These are phyloP conservation scores for Verticillium alfalfae DNA, from an alignment of 2,329 filamentous ascomycete genomes.

Conservation along the genomic window DNA sequence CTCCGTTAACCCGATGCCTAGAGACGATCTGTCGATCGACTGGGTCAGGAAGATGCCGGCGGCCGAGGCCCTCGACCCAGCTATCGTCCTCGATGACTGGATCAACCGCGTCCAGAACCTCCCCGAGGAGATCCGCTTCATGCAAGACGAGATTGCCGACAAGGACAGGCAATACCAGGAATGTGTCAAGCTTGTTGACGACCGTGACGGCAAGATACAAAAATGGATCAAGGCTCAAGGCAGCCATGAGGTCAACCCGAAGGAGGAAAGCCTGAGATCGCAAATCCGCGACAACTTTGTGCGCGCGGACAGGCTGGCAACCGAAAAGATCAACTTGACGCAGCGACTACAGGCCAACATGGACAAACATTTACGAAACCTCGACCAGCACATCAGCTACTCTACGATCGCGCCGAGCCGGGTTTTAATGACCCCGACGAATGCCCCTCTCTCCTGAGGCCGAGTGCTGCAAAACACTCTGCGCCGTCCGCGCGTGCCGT, in stretches of 20 bases:
- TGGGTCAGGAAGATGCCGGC: constrained; percentile 62
- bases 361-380: constrained; percentile 58
- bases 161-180: constrained; percentile 71
- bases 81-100: constrained; percentile 74
- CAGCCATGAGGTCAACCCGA: constrained; percentile 67
- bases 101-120: constrained; percentile 70
- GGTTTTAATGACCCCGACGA: constrained; percentile 58
- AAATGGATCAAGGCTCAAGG: constrained; percentile 76
- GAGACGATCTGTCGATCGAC: constrained; percentile 68
- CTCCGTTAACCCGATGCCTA: constrained; percentile 61
- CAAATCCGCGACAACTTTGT: constrained; percentile 64
- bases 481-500: constrained; percentile 33
- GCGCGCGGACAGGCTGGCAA: constrained; percentile 63
- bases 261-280: constrained; percentile 63
- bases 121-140: constrained; percentile 75
- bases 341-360: constrained; percentile 56
- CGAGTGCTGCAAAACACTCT: constrained; percentile 47
- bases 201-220: constrained; percentile 70
- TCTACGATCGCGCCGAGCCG: constrained; percentile 56
- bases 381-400: constrained; percentile 55
- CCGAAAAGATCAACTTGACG: constrained; percentile 68
- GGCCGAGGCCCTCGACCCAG: constrained; percentile 56
- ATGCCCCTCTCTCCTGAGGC: constrained; percentile 56
- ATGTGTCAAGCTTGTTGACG: constrained; percentile 62
- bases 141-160: constrained; percentile 77